Evolutionary conservation across 208 protist species (phyloP), one percentile per base, ranked within the genome.

Genomic region (Leishmania lainsoni): DNA sequence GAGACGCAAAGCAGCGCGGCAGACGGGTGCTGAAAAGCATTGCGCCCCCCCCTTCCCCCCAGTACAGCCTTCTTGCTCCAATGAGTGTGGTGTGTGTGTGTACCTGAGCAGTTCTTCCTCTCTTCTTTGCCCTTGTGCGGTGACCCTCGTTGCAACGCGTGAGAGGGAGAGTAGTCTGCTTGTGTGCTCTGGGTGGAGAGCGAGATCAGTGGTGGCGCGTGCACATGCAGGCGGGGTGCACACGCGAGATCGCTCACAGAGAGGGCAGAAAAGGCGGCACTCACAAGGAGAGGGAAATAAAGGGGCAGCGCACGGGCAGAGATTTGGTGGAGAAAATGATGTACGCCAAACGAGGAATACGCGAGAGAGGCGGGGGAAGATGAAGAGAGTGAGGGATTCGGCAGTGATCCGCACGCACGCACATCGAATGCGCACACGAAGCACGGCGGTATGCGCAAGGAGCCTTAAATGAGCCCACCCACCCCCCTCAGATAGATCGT

Each of bases 11-110:
- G 78, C 86, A 81, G 63, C 83, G 78, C 59, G 79, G 12, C n/a
- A 81, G 32, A 9, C 51, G 6, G 14, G 81, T 90, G 65, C 17
- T 51, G 29, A 81, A 86, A 42, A 96, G 52, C 90, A 94, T 91
- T 12, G 20, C 42, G 61, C 16, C 52, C 10, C 16, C 26, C 8
- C 12, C 49, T 2, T 10, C 42, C 14, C 5, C n/a, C 8, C 22
- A 20, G 51, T 49, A 52, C 39, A 14, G 68, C 42, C 42, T 51
- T 72, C 39, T 72, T 22, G 4, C 68, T 32, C 39, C 42, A n/a
- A 29, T 29, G 35, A 5, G 68, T 49, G 42, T 72, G 22, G 35
- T 16, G 68, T 49, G 42, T 72, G 22, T 32, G 35, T n/a, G 35
- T 39, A 8, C 10, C 6, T 68, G 35, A 39, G 35, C 10, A 26